Evolutionary conservation across 345 rosid species (phyloP).

Genomic region (Eucalyptus regnans): DNA sequence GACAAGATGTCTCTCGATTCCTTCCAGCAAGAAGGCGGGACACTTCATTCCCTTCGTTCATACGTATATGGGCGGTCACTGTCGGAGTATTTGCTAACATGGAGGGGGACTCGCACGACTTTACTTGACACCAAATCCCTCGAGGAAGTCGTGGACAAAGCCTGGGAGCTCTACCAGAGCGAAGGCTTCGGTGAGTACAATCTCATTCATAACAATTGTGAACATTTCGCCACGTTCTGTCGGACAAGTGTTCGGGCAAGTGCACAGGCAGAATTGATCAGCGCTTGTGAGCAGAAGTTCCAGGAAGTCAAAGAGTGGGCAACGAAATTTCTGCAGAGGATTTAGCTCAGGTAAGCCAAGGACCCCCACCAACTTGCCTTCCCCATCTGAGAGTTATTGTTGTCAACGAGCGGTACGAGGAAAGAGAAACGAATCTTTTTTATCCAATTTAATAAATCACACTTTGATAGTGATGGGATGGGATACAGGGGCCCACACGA

Average conservation of each 20-base stretch:
- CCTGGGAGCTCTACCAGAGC: background rate
- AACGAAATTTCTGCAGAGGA: too few relatives aligned
- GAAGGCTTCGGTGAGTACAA: background rate
- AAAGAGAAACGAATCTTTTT: too few relatives aligned
- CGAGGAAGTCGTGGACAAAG: background rate
- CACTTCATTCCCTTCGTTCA: background rate
- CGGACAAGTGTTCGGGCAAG: background rate
- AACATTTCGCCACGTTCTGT: background rate
- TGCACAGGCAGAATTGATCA: background rate
- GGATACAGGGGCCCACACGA: too few relatives aligned
- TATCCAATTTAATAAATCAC: too few relatives aligned
- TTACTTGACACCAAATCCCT: rapidly evolving
- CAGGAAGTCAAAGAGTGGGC: background rate
- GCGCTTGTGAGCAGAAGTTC: background rate
- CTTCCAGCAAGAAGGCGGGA: background rate
- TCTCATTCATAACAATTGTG: background rate
- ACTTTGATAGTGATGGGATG: too few relatives aligned
- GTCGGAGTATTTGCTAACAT: background rate
- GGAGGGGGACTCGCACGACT: background rate
- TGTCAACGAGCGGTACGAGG: too few relatives aligned
- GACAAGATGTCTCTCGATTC: background rate
- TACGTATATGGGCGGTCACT: background rate
- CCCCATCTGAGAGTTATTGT: too few relatives aligned
- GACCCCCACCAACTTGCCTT: too few relatives aligned
- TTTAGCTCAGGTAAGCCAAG: too few relatives aligned